Evolutionary conservation across 169 alveolate species (phyloP).

Genomic region (Plasmodium adleri): DNA sequence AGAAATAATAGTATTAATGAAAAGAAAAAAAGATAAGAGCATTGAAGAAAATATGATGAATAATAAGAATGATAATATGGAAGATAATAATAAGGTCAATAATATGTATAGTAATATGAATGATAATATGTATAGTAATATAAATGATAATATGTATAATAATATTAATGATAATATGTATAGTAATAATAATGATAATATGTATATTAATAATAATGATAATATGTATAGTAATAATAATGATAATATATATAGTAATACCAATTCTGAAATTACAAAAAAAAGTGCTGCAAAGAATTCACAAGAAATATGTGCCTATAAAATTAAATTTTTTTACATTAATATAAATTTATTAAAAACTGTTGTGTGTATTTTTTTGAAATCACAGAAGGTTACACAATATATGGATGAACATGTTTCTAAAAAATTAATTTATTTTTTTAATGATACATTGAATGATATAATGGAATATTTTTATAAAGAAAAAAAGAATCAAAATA

Average conservation of each 20-base stretch:
- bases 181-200: too few species aligned
- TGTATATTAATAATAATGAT: too few species aligned
- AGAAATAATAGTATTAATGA: constrained; percentile 21
- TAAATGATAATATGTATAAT: too few species aligned
- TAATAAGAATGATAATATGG: neutral
- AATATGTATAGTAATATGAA: too few species aligned
- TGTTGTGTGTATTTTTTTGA: constrained; percentile 33
- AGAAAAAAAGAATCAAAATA: constrained; percentile 6
- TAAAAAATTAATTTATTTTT: constrained; percentile 18
- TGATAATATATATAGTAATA: too few species aligned
- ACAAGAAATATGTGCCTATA: constrained; percentile 1
- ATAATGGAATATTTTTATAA: constrained; percentile 28
- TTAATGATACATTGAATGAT: constrained; percentile 25
- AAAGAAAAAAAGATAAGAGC: neutral
- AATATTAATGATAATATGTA: too few species aligned
- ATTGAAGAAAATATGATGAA: neutral
- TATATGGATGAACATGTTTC: constrained; percentile 4
- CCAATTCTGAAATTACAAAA: too few species aligned
- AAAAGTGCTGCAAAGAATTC: too few species aligned
- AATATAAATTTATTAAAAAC: constrained; percentile 45
- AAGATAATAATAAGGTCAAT: too few species aligned
- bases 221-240: too few species aligned
- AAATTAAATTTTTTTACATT: constrained; percentile 1
- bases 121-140: too few species aligned
- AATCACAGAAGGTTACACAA: constrained; percentile 47